These are phyloP conservation scores for Lepidopterella palustris DNA, from an alignment of 495 filamentous ascomycete genomes.

Conservation along the genomic window DNA sequence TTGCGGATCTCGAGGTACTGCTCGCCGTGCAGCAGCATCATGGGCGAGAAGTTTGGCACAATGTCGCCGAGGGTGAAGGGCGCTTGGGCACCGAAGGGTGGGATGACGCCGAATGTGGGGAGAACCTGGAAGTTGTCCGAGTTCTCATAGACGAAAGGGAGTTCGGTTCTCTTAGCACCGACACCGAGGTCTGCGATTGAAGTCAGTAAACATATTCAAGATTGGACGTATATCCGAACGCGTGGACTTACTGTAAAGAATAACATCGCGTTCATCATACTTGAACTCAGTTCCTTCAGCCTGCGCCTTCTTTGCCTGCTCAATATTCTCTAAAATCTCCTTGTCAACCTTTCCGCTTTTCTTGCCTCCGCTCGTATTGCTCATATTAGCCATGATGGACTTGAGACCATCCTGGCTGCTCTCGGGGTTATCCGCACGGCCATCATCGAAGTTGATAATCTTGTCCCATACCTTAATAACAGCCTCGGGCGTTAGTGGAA, in stretches of 20 bases:
- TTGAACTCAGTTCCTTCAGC: slow-evolving; percentile 69
- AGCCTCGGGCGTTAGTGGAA: slow-evolving; percentile 78
- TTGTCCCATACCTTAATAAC: slow-evolving; percentile 70
- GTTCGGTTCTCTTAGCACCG: slow-evolving; percentile 87
- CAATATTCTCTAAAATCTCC: slow-evolving; percentile 61
- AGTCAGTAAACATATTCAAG: slow-evolving; percentile 6
- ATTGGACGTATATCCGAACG: background rate
- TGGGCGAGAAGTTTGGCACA: slow-evolving; percentile 90
- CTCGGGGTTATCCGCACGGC: slow-evolving; percentile 82
- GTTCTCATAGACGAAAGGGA: slow-evolving; percentile 84
- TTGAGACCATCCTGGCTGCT: slow-evolving; percentile 66
- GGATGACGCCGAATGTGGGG: slow-evolving; percentile 91
- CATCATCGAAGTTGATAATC: slow-evolving; percentile 84
- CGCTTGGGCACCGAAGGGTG: slow-evolving; percentile 75
- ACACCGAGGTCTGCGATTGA: slow-evolving; percentile 60
- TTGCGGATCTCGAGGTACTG: slow-evolving; percentile 95
- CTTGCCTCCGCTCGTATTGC: slow-evolving; percentile 54
- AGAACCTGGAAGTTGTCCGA: slow-evolving; percentile 84
- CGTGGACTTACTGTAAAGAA: slow-evolving; percentile 65
- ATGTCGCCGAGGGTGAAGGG: slow-evolving; percentile 79
- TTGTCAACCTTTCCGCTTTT: slow-evolving; percentile 30
- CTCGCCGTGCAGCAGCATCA: slow-evolving; percentile 99
- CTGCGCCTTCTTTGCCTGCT: slow-evolving; percentile 65
- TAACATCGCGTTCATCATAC: slow-evolving; percentile 80
- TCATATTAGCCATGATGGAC: slow-evolving; percentile 89